These are phyloP conservation scores for Raddia distichophylla DNA, from an alignment of 176 grass and related monocot genomes.

Conservation along the genomic window DNA sequence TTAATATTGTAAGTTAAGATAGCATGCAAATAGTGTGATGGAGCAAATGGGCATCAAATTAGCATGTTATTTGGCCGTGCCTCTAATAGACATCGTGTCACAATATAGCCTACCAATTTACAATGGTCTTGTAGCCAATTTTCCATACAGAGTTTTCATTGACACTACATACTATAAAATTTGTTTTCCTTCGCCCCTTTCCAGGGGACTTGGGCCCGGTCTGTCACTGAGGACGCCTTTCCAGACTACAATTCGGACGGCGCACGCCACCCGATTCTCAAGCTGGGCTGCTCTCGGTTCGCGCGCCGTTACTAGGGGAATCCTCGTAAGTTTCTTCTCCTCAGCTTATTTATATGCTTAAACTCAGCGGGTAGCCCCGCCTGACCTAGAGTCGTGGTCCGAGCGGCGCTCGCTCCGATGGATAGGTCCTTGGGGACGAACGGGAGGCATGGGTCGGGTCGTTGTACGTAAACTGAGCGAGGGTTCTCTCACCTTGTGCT, in stretches of 20 bases:
- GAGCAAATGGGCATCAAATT: no score
- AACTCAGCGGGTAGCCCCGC: not conserved
- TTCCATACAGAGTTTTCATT: no score
- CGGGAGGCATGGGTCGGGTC: no score
- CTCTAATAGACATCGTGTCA: no score
- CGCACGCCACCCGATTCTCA: conserved; percentile 42
- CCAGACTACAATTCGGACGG: conserved; percentile 38
- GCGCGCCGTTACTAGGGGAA: conserved; percentile 53
- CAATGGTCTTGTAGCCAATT: no score
- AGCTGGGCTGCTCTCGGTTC: conserved; percentile 46
- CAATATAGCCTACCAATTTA: no score
- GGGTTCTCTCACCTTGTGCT: no score
- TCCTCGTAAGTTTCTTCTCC: conserved; percentile 47
- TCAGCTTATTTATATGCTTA: conserved; percentile 27
- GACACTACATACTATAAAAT: no score
- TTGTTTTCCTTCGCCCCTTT: conserved; percentile 42
- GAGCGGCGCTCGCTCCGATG: conserved; percentile 42
- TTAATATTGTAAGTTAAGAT: no score
- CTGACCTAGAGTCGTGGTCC: conserved; percentile 40
- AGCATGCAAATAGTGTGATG: no score
- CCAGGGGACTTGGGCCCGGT: conserved; percentile 56
- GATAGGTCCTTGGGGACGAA: conserved; percentile 56
- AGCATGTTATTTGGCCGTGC: no score
- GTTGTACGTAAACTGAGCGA: no score
- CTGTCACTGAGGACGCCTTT: conserved; percentile 55